Conservation (phyloP, 1,284 basidiomycete genomes). For the Clitocybe nebularis region DNA sequence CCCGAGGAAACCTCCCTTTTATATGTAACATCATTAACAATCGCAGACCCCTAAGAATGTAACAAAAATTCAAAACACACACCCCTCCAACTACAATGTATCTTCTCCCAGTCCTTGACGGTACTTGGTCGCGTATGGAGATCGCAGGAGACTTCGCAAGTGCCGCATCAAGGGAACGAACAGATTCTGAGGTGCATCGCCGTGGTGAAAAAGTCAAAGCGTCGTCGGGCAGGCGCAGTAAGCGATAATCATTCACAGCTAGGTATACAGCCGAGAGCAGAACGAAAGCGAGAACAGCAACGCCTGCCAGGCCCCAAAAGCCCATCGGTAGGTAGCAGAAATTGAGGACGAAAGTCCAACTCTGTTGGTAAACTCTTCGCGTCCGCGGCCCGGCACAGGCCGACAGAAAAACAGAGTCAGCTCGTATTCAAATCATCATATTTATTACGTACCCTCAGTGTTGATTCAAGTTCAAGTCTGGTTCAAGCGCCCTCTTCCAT, state of each 20-base stretch:
- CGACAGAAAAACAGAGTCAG: too few relatives aligned
- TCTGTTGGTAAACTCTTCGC: too few relatives aligned
- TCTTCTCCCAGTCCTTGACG: constrained; percentile 29
- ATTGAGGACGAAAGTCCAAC: neutral
- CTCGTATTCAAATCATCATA: too few relatives aligned
- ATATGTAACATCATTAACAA: neutral
- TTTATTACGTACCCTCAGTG: too few relatives aligned
- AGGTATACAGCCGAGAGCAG: constrained; percentile 38
- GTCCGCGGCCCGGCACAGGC: too few relatives aligned
- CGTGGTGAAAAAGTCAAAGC: constrained; percentile 41
- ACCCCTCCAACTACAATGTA: constrained; percentile 43
- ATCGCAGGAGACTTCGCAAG: constrained; percentile 29
- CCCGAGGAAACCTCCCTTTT: constrained; percentile 66
- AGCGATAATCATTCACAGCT: constrained; percentile 44
- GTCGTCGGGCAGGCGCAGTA: constrained; percentile 41
- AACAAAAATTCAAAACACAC: constrained; percentile 13
- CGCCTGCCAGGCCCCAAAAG: constrained; percentile 4
- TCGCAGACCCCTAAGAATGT: neutral
- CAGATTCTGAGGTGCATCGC: constrained; percentile 38
- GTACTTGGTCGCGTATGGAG: constrained; percentile 30
- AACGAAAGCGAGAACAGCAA: constrained; percentile 17
- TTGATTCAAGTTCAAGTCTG: too few relatives aligned
- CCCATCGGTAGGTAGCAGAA: constrained; percentile 8
- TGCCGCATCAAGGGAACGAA: constrained; percentile 31
- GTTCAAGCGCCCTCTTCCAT: too few relatives aligned